phyloP scores from a whole-genome alignment of 306 rosid species.

The Herpetospermum pedunculosum region DNA sequence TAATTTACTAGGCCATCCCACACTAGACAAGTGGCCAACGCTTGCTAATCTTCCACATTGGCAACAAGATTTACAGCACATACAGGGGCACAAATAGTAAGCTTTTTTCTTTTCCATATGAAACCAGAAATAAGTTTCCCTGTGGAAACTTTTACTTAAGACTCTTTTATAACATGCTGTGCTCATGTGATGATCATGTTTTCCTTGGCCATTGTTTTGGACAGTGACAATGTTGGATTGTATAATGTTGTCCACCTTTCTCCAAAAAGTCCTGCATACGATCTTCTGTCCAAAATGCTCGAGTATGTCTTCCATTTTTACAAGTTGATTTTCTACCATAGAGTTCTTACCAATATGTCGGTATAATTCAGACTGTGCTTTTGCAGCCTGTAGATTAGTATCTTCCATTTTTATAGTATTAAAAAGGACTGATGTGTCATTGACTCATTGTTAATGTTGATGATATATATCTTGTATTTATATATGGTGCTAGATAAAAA shows the following conservation, averaged over 20 bases:
- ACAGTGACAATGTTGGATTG: slow-evolving; percentile 78
- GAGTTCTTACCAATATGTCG: background rate
- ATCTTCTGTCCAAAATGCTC: slow-evolving; percentile 91
- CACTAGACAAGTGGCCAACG: slow-evolving; percentile 90
- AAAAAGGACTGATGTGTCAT: background rate
- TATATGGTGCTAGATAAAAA: background rate
- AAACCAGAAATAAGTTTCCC: background rate
- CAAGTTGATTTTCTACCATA: background rate
- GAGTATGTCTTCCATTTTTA: slow-evolving; percentile 61
- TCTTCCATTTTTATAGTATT: background rate
- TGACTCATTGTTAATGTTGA: background rate
- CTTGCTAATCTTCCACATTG: slow-evolving; percentile 84
- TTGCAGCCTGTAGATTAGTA: background rate
- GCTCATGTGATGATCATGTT: background rate
- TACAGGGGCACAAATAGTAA: slow-evolving; percentile 89
- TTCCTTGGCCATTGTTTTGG: slow-evolving; percentile 11
- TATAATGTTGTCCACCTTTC: slow-evolving; percentile 57
- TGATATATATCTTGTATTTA: background rate
- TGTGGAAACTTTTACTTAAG: background rate
- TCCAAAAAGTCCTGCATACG: slow-evolving; percentile 75
- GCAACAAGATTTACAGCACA: slow-evolving; percentile 66
- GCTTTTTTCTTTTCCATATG: slow-evolving; percentile 15
- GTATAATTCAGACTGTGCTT: background rate
- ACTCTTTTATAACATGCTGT: background rate
- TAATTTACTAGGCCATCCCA: slow-evolving; percentile 79